phyloP scores from a whole-genome alignment of 1,284 basidiomycete species.

The Ganoderma resinaceum region DNA sequence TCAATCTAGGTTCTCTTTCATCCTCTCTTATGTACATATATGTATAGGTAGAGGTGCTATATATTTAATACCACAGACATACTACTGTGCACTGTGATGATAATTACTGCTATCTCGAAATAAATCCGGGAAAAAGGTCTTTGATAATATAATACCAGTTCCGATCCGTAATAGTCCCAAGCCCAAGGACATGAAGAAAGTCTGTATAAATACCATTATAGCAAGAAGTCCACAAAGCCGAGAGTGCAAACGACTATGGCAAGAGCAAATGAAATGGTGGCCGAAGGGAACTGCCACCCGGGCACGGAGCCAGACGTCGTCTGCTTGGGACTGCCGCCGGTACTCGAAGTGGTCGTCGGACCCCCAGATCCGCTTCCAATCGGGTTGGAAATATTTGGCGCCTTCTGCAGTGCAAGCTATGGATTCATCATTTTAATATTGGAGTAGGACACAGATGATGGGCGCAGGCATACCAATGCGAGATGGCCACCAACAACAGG shows the following conservation, averaged over 20 bases:
- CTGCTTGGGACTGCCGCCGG: not conserved
- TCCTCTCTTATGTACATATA: too few species aligned
- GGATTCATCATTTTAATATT: not conserved
- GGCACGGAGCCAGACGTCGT: not conserved
- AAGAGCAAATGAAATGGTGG: not conserved
- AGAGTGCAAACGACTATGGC: not conserved
- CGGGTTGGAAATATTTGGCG: not conserved
- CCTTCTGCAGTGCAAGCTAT: not conserved
- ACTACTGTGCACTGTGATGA: too few species aligned
- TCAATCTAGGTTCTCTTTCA: too few species aligned
- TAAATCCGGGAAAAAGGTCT: too few species aligned
- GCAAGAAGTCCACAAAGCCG: not conserved
- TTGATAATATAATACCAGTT: too few species aligned
- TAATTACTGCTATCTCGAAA: too few species aligned
- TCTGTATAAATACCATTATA: not conserved
- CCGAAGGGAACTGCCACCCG: not conserved
- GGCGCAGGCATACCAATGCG: constrained; percentile 48
- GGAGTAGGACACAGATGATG: not conserved
- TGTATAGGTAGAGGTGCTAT: too few species aligned
- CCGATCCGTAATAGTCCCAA: not conserved
- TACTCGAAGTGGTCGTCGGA: not conserved
- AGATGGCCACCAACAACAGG: constrained; percentile 70
- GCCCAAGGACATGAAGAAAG: not conserved
- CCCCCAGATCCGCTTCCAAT: not conserved
- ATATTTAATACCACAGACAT: too few species aligned